A percentile compares a stretch with the other conserved stretches of the same genome.
These are phyloP conservation scores for Xylariaceae sp. DNA, from an alignment of 2,329 filamentous ascomycete genomes.

Conservation along the genomic window DNA sequence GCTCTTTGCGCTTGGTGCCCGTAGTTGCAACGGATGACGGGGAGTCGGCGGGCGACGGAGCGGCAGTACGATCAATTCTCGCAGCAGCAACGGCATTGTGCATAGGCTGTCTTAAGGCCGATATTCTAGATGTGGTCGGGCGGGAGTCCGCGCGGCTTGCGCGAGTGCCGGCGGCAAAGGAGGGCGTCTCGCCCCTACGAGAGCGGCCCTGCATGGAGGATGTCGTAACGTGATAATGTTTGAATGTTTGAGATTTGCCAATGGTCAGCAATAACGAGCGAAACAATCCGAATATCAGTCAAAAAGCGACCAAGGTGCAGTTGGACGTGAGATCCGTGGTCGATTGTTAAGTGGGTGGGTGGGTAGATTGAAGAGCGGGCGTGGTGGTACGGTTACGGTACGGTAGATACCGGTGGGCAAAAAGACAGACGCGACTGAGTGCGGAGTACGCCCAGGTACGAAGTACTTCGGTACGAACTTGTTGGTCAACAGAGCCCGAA, in stretches of 20 bases:
- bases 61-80: constrained; percentile 38
- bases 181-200: constrained; percentile 32
- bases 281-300: neutral
- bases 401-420: neutral
- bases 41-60: constrained; percentile 68
- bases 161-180: constrained; percentile 27
- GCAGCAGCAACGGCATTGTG: constrained; percentile 25
- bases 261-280: constrained; percentile 1
- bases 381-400: neutral
- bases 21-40: constrained; percentile 56
- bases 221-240: neutral
- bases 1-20: constrained; percentile 77
- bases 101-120: constrained; percentile 28
- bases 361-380: neutral
- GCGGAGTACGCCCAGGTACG: neutral
- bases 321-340: neutral
- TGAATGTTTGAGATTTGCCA: neutral
- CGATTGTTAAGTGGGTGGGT: neutral
- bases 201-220: constrained; percentile 32
- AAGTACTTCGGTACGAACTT: neutral
- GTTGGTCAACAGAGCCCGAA: neutral
- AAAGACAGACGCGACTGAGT: constrained; percentile 11
- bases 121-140: constrained; percentile 23
- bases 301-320: neutral
- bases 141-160: constrained; percentile 25